Conservation (phyloP, 306 rosid genomes). For the Fragaria iinumae region DNA sequence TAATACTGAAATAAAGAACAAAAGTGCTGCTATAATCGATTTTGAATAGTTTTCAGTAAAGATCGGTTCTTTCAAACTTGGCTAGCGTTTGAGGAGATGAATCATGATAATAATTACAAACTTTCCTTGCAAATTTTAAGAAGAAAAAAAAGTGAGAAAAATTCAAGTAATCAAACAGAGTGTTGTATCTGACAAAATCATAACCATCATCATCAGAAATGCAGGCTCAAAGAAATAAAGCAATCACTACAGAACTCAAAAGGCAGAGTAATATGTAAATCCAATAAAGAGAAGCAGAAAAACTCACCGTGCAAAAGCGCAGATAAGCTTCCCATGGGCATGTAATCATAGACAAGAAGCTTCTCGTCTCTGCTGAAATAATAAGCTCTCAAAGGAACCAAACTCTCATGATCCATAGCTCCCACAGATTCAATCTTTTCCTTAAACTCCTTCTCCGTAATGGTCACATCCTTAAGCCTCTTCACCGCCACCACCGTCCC, state of each 20-base stretch:
- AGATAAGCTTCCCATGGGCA: constrained; percentile 62
- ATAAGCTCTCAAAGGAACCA: constrained; percentile 50
- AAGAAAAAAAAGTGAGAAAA: not conserved
- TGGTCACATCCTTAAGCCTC: constrained; percentile 48
- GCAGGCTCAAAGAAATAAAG: not conserved
- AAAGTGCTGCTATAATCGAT: not conserved
- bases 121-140: too few species aligned
- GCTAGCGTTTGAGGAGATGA: not conserved
- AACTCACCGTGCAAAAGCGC: constrained; percentile 49
- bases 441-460: constrained; percentile 41
- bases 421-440: constrained; percentile 53
- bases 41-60: not conserved
- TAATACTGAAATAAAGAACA: not conserved
- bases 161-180: not conserved
- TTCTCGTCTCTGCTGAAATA: constrained; percentile 51
- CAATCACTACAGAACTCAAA: not conserved
- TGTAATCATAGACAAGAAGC: constrained; percentile 58
- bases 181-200: not conserved
- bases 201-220: not conserved
- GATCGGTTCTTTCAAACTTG: not conserved
- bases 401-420: constrained; percentile 39
- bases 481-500: constrained; percentile 55
- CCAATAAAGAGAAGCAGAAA: not conserved
- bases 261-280: not conserved
- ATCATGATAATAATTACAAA: not conserved